phyloP scores from a whole-genome alignment of 441 rosid species.

The Corymbia citriodora region DNA sequence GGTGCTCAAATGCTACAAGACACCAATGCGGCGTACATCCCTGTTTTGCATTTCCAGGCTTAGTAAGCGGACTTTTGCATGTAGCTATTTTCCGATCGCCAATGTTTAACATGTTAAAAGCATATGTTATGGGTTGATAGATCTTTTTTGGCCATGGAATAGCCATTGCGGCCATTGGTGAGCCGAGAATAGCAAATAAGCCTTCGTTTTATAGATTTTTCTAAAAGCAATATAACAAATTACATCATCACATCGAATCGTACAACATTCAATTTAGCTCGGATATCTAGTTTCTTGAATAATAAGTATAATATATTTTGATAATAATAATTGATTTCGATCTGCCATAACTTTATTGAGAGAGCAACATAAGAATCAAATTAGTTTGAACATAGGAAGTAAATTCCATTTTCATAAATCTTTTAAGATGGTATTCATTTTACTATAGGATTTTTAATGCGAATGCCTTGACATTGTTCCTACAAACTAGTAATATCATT shows the following conservation, averaged over 20 bases:
- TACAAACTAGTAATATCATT: too few relatives aligned
- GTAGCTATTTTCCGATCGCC: neutral
- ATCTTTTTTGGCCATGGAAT: neutral
- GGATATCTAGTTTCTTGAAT: neutral
- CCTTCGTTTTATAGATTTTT: neutral
- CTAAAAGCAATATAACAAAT: too few relatives aligned
- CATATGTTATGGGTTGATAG: neutral
- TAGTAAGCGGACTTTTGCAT: neutral
- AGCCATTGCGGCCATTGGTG: neutral
- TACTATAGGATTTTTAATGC: too few relatives aligned
- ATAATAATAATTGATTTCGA: too few relatives aligned
- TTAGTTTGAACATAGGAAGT: neutral
- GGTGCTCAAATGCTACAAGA: neutral
- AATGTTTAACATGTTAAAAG: neutral
- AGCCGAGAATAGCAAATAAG: fast-evolving
- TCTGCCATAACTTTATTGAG: neutral
- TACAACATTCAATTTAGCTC: too few relatives aligned
- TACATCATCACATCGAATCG: too few relatives aligned
- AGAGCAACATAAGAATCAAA: neutral
- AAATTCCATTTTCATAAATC: too few relatives aligned
- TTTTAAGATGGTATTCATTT: too few relatives aligned
- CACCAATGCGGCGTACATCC: neutral
- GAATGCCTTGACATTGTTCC: neutral
- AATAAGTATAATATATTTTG: neutral
- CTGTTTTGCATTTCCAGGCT: neutral